Evolutionary conservation across 306 rosid genomes (phyloP).

Genomic region (Cyclanthera cordifolia): DNA sequence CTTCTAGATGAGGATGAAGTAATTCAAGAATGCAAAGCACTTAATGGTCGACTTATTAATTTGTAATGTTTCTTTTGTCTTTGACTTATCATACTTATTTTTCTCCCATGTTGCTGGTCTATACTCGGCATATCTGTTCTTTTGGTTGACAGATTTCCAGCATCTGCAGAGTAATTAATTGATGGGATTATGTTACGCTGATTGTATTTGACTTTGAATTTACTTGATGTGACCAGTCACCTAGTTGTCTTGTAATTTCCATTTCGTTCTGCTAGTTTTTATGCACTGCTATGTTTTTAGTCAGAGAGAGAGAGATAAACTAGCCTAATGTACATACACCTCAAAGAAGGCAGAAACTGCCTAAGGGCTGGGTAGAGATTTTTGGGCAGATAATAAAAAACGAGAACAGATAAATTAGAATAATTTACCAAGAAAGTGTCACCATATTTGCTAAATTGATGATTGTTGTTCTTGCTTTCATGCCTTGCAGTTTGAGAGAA

Average conservation of each 20-base stretch:
- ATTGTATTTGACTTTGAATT: not conserved
- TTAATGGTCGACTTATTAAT: constrained; percentile 86
- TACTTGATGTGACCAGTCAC: not conserved
- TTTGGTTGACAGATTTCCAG: not conserved
- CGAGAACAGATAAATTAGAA: not conserved
- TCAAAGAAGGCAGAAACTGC: too few species aligned
- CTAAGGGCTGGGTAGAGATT: not conserved
- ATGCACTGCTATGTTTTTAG: not conserved
- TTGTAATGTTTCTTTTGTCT: constrained; percentile 52
- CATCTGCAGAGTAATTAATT: not conserved
- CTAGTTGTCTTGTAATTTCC: not conserved
- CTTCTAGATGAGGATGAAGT: constrained; percentile 96
- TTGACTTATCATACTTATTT: not conserved
- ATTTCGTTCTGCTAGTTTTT: not conserved
- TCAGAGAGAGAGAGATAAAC: too few species aligned
- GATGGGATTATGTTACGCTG: not conserved
- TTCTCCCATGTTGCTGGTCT: not conserved
- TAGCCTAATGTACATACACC: too few species aligned
- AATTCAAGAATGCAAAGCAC: constrained; percentile 98
- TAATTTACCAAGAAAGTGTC: not conserved
- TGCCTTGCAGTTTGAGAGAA: constrained; percentile 61
- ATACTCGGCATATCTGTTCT: not conserved
- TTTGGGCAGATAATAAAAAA: not conserved
- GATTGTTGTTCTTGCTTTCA: constrained; percentile 15
- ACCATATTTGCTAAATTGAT: not conserved